Percentiles rank a stretch among this genome's conserved stretches.
These are phyloP conservation scores for Ehretia macrophylla DNA, from an alignment of 257 asterid species.

Conservation along the genomic window DNA sequence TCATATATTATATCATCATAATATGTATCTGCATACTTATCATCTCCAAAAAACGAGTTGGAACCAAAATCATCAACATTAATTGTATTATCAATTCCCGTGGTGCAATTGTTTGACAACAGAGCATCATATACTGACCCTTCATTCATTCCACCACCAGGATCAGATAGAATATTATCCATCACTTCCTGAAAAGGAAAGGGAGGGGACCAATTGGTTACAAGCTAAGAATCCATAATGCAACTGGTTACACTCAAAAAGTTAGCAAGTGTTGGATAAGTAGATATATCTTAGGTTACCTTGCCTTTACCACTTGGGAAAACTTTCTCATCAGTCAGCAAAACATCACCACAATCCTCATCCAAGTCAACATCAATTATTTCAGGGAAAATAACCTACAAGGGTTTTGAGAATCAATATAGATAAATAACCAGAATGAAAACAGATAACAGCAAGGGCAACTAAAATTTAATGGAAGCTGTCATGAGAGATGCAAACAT, in stretches of 20 bases:
- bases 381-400: conserved; percentile 58
- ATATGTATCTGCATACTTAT: too few species aligned
- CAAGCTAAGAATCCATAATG: not conserved
- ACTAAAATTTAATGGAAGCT: too few species aligned
- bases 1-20: too few species aligned
- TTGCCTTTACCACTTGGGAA: conserved; percentile 50
- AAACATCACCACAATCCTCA: conserved; percentile 42
- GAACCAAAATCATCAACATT: conserved; percentile 36
- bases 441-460: too few species aligned
- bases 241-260: not conserved
- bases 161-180: conserved; percentile 3
- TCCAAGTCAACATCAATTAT: conserved; percentile 74
- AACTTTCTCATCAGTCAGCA: conserved; percentile 29
- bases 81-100: conserved; percentile 18
- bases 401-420: not conserved
- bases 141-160: conserved; percentile 27
- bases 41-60: conserved; percentile 30
- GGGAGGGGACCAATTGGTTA: not conserved
- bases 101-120: conserved; percentile 22
- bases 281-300: conserved; percentile 33
- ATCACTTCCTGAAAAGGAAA: not conserved
- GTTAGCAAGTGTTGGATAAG: not conserved
- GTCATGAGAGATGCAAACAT: too few species aligned
- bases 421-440: too few species aligned
- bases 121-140: conserved; percentile 28